A percentile compares a stretch with the other conserved stretches of the same genome.
These are phyloP conservation scores for Halophytophthora batemanensis DNA, from an alignment of 352 stramenopile species.

Conservation along the genomic window DNA sequence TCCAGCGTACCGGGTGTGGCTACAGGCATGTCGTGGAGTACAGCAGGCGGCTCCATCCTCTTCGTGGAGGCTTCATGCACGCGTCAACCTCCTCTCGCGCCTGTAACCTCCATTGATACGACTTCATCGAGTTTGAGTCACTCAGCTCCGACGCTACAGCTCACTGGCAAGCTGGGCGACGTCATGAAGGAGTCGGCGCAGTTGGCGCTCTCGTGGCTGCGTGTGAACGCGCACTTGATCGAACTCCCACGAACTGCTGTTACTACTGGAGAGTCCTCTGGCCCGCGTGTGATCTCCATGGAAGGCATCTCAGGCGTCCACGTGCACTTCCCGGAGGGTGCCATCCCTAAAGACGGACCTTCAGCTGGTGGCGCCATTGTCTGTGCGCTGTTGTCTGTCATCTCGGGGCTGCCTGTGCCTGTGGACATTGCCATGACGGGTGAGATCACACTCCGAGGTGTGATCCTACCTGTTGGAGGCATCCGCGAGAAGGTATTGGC, in stretches of 20 bases:
- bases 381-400: constrained; percentile 77
- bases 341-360: constrained; percentile 88
- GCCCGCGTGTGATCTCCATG: constrained; percentile 35
- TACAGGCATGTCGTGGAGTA: constrained; percentile 85
- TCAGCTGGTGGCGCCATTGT: constrained; percentile 87
- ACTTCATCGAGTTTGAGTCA: constrained; percentile 19
- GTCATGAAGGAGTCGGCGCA: constrained; percentile 90
- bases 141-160: constrained; percentile 39
- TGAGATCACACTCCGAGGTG: constrained; percentile 83
- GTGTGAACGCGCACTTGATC: constrained; percentile 56
- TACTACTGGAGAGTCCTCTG: constrained; percentile 11
- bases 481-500: constrained; percentile 90
- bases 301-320: constrained; percentile 74
- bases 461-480: constrained; percentile 89
- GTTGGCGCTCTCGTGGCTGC: constrained; percentile 81
- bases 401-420: constrained; percentile 59
- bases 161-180: constrained; percentile 78
- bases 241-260: constrained; percentile 27
- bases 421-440: constrained; percentile 87
- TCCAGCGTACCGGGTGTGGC: constrained; percentile 64
- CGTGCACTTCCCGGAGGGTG: constrained; percentile 88
- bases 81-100: constrained; percentile 19
- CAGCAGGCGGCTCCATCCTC: constrained; percentile 72
- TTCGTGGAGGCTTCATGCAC: constrained; percentile 87
- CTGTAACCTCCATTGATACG: constrained; percentile 15